A percentile compares a stretch with the other conserved stretches of the same genome.
phyloP scores from a whole-genome alignment of 768 basidiomycete species.

The Gelatoporia subvermispora region DNA sequence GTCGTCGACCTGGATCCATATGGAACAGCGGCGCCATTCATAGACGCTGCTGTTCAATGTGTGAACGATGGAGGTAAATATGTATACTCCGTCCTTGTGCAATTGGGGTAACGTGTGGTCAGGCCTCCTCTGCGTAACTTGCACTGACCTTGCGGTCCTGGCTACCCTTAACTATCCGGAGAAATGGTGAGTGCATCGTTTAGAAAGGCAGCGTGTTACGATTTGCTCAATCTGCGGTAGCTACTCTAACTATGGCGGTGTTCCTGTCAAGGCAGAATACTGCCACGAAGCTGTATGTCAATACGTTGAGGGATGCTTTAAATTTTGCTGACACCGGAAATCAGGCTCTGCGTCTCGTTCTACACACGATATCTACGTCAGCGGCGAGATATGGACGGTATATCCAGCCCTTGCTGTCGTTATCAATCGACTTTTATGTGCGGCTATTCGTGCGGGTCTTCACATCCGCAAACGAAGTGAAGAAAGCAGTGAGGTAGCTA shows the following conservation, averaged over 20 bases:
- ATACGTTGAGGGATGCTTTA: background rate
- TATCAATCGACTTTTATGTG: constrained; percentile 97
- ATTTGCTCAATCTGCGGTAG: constrained; percentile 32
- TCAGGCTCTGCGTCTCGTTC: constrained; percentile 86
- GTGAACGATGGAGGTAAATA: constrained; percentile 78
- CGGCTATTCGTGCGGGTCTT: constrained; percentile 83
- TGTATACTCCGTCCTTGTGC: background rate
- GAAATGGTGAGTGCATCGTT: constrained; percentile 84
- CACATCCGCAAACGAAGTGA: constrained; percentile 75
- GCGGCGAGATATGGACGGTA: constrained; percentile 91
- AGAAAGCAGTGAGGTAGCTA: constrained; percentile 70
- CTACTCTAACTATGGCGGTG: constrained; percentile 93
- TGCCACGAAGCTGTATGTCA: constrained; percentile 82
- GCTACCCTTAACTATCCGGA: constrained; percentile 94
- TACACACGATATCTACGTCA: constrained; percentile 79
- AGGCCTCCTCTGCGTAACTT: constrained; percentile 93
- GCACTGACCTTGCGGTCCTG: constrained; percentile 91
- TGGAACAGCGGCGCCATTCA: constrained; percentile 94
- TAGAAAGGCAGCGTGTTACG: no score
- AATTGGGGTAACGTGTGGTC: background rate
- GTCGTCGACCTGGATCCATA: constrained; percentile 98
- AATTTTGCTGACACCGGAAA: constrained; percentile 1
- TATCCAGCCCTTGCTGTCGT: constrained; percentile 81
- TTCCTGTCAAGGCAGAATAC: constrained; percentile 88
- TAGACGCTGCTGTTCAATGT: constrained; percentile 89